Evolutionary conservation across 257 asterid genomes (phyloP).

Genomic region (Solanum paucissectum): DNA sequence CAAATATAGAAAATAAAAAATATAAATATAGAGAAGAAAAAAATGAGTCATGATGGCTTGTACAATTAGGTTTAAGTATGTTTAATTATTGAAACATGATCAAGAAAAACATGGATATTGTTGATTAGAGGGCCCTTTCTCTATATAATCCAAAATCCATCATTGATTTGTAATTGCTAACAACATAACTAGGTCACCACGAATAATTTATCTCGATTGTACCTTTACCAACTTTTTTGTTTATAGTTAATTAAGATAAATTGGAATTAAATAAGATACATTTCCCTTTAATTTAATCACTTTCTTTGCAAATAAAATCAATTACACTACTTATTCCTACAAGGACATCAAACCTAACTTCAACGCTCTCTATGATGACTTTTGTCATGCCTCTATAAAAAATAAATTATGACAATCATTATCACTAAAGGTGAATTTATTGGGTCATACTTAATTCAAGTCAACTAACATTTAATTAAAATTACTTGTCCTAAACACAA

Average conservation of each 20-base stretch:
- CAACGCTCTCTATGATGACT: background rate
- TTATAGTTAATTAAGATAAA: background rate
- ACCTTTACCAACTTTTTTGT: background rate
- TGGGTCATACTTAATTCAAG: background rate
- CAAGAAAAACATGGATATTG: background rate
- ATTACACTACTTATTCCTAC: background rate
- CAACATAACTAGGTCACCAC: background rate
- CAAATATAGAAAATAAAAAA: background rate
- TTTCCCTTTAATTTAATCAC: background rate
- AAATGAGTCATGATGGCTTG: background rate
- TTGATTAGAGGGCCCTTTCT: background rate
- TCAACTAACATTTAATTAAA: background rate
- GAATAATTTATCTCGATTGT: background rate
- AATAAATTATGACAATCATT: background rate
- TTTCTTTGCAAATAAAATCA: background rate
- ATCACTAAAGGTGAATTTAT: background rate
- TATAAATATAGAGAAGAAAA: background rate
- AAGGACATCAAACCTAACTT: constrained; percentile 10
- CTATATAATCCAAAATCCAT: background rate
- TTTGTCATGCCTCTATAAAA: background rate
- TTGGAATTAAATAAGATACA: background rate
- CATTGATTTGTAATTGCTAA: background rate
- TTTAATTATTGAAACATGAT: background rate
- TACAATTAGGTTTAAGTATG: background rate
- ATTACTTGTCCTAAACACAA: background rate